Evolutionary conservation across 768 basidiomycete species (phyloP).

Genomic region (Mycena indigotica): DNA sequence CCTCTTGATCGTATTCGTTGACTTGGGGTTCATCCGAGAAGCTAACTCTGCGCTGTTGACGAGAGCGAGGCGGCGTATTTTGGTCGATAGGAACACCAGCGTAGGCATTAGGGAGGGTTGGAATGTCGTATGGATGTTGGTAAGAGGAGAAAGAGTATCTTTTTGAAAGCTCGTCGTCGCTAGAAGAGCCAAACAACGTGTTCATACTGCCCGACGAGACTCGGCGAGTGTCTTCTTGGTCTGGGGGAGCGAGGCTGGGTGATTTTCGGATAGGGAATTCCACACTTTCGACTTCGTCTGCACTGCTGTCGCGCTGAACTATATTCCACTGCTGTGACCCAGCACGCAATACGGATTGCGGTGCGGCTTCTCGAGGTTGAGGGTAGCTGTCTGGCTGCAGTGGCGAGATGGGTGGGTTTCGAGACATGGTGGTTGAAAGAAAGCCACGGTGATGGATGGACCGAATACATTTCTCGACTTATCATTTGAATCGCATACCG

Average conservation of each 20-base stretch:
- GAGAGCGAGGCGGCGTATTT: constrained; percentile 28
- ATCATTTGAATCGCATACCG: constrained; percentile 55
- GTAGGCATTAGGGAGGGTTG: constrained; percentile 50
- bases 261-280: constrained; percentile 32
- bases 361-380: constrained; percentile 14
- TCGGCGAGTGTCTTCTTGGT: constrained; percentile 24
- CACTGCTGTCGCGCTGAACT: no score
- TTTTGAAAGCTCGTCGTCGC: constrained; percentile 34
- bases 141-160: constrained; percentile 57
- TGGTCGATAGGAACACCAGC: constrained; percentile 25
- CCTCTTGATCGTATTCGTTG: constrained; percentile 25
- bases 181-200: constrained; percentile 35
- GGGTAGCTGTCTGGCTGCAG: constrained; percentile 5
- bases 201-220: constrained; percentile 40
- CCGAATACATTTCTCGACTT: no score
- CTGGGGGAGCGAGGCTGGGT: constrained; percentile 18
- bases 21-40: constrained; percentile 37
- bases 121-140: constrained; percentile 63
- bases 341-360: constrained; percentile 20
- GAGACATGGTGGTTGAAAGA: constrained; percentile 1
- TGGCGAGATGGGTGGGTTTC: neutral
- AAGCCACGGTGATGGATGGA: no score
- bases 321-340: constrained; percentile 30
- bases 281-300: no score
- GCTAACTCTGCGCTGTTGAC: constrained; percentile 40